phyloP scores from a whole-genome alignment of 108 stramenopile species.

The Nitzschia sp. region DNA sequence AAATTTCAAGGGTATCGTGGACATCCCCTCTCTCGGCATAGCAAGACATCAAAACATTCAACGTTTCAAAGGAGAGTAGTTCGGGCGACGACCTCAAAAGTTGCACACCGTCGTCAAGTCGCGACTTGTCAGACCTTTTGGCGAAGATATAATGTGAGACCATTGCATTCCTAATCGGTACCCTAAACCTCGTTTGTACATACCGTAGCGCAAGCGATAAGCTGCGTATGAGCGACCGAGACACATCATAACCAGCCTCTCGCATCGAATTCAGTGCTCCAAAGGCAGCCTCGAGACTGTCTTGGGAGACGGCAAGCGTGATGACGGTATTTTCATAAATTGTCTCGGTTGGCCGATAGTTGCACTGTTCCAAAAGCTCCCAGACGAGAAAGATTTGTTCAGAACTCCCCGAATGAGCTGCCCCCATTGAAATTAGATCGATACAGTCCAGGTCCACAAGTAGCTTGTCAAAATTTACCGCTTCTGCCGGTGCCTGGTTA shows the following conservation, averaged over 20 bases:
- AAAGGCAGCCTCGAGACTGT: slow-evolving; percentile 41
- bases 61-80: slow-evolving; percentile 42
- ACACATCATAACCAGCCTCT: slow-evolving; percentile 54
- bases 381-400: slow-evolving; percentile 60
- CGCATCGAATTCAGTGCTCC: slow-evolving; percentile 68
- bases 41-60: slow-evolving; percentile 52
- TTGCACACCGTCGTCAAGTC: slow-evolving; percentile 32
- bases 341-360: slow-evolving; percentile 52
- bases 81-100: slow-evolving; percentile 25
- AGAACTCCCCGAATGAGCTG: slow-evolving; percentile 35
- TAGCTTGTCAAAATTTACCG: slow-evolving; percentile 18
- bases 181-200: not conserved
- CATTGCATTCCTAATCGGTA: not conserved
- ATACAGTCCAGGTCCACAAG: slow-evolving; percentile 50
- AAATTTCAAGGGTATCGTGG: slow-evolving; percentile 10
- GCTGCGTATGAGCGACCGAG: slow-evolving; percentile 53
- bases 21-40: slow-evolving; percentile 50
- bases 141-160: not conserved
- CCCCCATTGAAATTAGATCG: slow-evolving; percentile 57
- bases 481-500: not conserved
- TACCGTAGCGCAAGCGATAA: slow-evolving; percentile 48
- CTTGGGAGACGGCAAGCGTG: slow-evolving; percentile 39
- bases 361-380: slow-evolving; percentile 64
- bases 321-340: slow-evolving; percentile 75
- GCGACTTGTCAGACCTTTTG: slow-evolving; percentile 1